A percentile compares a stretch with the other conserved stretches of the same genome.
These are phyloP conservation scores for Eucalyptus brandiana DNA, from an alignment of 345 rosid genomes.

Conservation along the genomic window DNA sequence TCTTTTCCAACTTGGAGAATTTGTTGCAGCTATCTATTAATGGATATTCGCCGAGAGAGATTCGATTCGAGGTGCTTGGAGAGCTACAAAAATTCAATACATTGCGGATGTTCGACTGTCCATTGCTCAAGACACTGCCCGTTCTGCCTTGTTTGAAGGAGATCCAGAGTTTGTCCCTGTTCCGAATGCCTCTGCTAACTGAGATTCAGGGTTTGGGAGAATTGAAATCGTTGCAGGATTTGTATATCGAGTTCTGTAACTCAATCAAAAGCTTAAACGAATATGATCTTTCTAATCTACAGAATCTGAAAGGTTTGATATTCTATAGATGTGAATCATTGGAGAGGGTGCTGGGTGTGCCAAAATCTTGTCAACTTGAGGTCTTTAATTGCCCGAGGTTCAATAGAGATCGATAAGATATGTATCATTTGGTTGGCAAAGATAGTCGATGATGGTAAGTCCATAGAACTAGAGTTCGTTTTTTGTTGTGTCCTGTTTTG, in stretches of 20 bases:
- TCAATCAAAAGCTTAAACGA: too few species aligned
- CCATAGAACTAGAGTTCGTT: background rate
- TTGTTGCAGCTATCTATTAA: fast-evolving
- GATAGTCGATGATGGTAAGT: background rate
- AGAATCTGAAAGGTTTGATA: fast-evolving
- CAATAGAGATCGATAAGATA: background rate
- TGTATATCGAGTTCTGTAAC: fast-evolving
- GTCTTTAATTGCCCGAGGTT: fast-evolving
- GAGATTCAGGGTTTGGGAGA: too few species aligned
- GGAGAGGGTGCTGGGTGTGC: too few species aligned
- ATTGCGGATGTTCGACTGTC: fast-evolving
- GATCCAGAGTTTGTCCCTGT: fast-evolving
- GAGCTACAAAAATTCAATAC: fast-evolving
- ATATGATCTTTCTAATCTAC: too few species aligned
- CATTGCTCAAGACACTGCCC: background rate
- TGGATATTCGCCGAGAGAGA: fast-evolving
- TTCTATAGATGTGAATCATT: fast-evolving
- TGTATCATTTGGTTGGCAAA: background rate
- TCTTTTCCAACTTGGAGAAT: background rate
- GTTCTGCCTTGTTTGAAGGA: fast-evolving
- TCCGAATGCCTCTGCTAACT: fast-evolving
- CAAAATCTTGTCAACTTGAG: fast-evolving
- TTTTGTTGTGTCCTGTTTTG: too few species aligned
- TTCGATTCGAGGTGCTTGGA: background rate
- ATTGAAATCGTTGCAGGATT: fast-evolving